Evolutionary conservation across 192 early-diverging fungal genomes (phyloP).

Genomic region (Neocallimastix lanati): DNA sequence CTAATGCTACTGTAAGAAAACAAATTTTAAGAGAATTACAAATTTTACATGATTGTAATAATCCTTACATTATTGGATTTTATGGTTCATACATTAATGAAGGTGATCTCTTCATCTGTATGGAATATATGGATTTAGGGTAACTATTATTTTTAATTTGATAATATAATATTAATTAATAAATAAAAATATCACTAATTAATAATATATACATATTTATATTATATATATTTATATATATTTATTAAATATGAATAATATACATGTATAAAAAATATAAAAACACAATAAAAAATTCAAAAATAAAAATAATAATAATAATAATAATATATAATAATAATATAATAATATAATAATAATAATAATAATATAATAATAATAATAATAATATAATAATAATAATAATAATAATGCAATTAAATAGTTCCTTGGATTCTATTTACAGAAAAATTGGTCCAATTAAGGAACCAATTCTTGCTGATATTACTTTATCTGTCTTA

Average conservation of each 20-base stretch:
- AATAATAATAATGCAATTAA: constrained; percentile 59
- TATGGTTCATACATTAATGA: constrained; percentile 82
- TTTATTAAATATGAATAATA: too few relatives aligned
- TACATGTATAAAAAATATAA: too few relatives aligned
- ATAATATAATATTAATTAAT: too few relatives aligned
- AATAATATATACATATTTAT: too few relatives aligned
- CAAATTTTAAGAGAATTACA: constrained; percentile 83
- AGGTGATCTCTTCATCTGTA: constrained; percentile 75
- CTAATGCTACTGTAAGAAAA: constrained; percentile 38
- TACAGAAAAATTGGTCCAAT: constrained; percentile 75
- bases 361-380: too few relatives aligned
- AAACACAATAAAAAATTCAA: too few relatives aligned
- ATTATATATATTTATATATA: too few relatives aligned
- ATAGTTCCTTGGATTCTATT: constrained; percentile 79
- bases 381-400: background rate
- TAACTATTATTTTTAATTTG: too few relatives aligned
- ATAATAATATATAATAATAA: too few relatives aligned
- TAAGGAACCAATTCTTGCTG: constrained; percentile 68
- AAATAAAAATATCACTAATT: too few relatives aligned
- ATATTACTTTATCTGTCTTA: constrained; percentile 63
- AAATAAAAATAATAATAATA: too few relatives aligned
- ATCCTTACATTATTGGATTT: constrained; percentile 82
- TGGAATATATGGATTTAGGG: constrained; percentile 94
- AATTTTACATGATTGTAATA: constrained; percentile 74
- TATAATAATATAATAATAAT: too few relatives aligned